Evolutionary conservation across 2,329 filamentous ascomycete species (phyloP).

Genomic region (Cryoendolithus antarcticus): DNA sequence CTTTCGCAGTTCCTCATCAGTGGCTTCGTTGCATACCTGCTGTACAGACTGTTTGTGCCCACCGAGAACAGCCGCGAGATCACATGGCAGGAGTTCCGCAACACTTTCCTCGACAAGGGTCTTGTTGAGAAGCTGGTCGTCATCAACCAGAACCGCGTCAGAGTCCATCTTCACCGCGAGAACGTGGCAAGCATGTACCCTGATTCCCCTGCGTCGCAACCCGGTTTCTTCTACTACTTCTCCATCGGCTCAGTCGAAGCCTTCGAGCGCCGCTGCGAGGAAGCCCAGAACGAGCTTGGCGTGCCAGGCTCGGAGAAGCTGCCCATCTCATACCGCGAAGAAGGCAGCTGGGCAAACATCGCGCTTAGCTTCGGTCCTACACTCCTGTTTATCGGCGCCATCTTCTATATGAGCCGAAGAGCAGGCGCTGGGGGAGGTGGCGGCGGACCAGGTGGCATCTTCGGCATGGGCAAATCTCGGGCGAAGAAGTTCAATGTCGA

Average conservation of each 20-base stretch:
- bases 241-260: slow-evolving; percentile 88
- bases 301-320: slow-evolving; percentile 85
- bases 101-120: slow-evolving; percentile 89
- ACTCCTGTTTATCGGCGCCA: slow-evolving; percentile 67
- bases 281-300: slow-evolving; percentile 73
- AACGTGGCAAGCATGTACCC: slow-evolving; percentile 61
- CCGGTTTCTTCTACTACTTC: slow-evolving; percentile 78
- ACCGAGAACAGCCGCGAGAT: slow-evolving; percentile 64
- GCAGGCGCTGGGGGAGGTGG: slow-evolving; percentile 51
- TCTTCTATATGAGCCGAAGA: slow-evolving; percentile 67
- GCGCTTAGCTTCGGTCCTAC: slow-evolving; percentile 78
- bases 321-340: slow-evolving; percentile 74
- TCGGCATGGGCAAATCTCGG: slow-evolving; percentile 89
- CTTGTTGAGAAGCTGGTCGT: slow-evolving; percentile 85
- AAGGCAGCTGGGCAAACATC: slow-evolving; percentile 59
- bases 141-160: slow-evolving; percentile 63
- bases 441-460: slow-evolving; percentile 62
- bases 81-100: slow-evolving; percentile 93
- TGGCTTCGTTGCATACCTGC: slow-evolving; percentile 48
- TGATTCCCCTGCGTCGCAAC: slow-evolving; percentile 56
- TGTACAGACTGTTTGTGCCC: slow-evolving; percentile 54
- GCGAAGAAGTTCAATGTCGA: slow-evolving; percentile 98
- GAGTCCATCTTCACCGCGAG: slow-evolving; percentile 68
- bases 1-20: slow-evolving; percentile 44
- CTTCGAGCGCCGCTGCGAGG: slow-evolving; percentile 79